Evolutionary conservation across 2,329 filamentous ascomycete genomes (phyloP).

Genomic region (Cladosporium colombiae): DNA sequence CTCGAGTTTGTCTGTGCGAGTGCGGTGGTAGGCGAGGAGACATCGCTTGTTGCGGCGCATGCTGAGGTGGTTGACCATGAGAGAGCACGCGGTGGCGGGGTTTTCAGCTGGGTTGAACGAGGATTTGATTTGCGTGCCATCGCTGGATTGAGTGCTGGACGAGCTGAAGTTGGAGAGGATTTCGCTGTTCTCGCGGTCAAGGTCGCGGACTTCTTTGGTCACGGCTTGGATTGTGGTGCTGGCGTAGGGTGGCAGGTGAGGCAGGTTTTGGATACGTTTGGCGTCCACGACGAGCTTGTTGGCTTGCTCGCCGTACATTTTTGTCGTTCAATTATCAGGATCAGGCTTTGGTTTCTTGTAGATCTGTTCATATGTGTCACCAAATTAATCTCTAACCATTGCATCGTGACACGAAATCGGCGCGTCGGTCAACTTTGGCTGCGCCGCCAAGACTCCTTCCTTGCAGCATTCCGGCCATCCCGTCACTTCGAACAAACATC

Average conservation of each 20-base stretch:
- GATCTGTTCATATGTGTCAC: background rate
- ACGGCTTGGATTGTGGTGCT: constrained; percentile 86
- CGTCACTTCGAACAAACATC: background rate
- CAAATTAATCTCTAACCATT: background rate
- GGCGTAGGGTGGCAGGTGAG: constrained; percentile 87
- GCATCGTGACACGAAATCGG: background rate
- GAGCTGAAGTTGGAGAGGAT: constrained; percentile 76
- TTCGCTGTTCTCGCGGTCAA: constrained; percentile 79
- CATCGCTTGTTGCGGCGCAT: constrained; percentile 97
- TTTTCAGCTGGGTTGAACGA: constrained; percentile 83
- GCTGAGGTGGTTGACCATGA: constrained; percentile 90
- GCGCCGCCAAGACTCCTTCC: constrained; percentile 2
- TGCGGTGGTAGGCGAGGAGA: constrained; percentile 88
- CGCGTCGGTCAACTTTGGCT: constrained; percentile 9
- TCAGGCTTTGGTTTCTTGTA: too few species aligned
- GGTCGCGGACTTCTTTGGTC: constrained; percentile 86
- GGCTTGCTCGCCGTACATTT: constrained; percentile 79
- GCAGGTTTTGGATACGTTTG: constrained; percentile 86
- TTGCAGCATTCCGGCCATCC: background rate
- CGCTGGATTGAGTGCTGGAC: constrained; percentile 40
- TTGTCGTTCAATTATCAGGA: background rate
- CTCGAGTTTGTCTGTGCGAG: constrained; percentile 86
- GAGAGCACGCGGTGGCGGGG: constrained; percentile 79
- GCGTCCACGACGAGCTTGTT: constrained; percentile 89
- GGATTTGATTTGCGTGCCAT: constrained; percentile 53